Evolutionary conservation across 2,329 filamentous ascomycete genomes (phyloP).

Genomic region (Claviceps capensis): DNA sequence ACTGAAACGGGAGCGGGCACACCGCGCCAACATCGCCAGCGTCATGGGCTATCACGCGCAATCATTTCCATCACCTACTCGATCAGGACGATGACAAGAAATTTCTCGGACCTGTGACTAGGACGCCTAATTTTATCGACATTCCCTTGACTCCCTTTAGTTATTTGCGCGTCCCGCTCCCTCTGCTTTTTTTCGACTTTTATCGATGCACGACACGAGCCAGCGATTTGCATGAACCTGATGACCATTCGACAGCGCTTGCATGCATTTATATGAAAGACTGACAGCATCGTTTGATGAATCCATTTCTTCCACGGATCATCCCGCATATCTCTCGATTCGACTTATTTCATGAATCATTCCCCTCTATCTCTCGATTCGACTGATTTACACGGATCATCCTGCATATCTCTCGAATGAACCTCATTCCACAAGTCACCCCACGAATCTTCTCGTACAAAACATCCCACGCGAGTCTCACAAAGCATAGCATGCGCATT

Average conservation of each 20-base stretch:
- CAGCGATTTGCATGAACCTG: slow-evolving; percentile 3
- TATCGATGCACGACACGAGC: slow-evolving; percentile 1
- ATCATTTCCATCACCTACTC: slow-evolving; percentile 11
- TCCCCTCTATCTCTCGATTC: too few relatives aligned
- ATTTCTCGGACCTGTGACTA: neutral
- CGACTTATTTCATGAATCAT: too few relatives aligned
- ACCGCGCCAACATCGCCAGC: slow-evolving; percentile 17
- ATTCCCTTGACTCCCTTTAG: neutral
- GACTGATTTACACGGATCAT: neutral
- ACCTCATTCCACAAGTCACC: neutral
- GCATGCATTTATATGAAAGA: neutral
- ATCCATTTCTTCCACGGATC: neutral
- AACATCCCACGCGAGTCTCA: neutral
- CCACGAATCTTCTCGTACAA: neutral
- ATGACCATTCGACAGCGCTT: neutral
- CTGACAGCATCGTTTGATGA: neutral
- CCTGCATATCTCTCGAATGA: neutral
- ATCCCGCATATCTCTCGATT: neutral
- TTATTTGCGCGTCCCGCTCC: neutral
- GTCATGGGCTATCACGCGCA: slow-evolving; percentile 15
- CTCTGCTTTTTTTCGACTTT: neutral
- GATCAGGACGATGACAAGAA: slow-evolving; percentile 3
- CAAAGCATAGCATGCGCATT: neutral
- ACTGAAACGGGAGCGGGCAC: slow-evolving; percentile 32
- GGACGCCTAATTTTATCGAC: neutral